A percentile compares a stretch with the other conserved stretches of the same genome.
These are phyloP conservation scores for Cymodocea nodosa DNA, from an alignment of 116 monocot genomes.

Conservation along the genomic window DNA sequence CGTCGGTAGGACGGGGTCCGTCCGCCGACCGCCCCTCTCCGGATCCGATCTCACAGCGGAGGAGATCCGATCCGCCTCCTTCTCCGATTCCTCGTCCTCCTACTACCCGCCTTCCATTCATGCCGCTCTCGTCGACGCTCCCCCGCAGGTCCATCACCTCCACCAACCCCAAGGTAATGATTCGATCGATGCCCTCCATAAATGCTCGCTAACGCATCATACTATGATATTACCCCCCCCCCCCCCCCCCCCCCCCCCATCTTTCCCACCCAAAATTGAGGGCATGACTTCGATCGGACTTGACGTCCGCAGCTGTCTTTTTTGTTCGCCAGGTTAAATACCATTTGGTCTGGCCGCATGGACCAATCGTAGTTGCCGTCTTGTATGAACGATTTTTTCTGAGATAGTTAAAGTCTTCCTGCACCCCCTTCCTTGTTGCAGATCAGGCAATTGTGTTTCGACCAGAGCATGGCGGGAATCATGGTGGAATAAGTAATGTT, in stretches of 20 bases:
- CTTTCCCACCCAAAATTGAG: no score
- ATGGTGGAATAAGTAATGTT: slow-evolving; percentile 28
- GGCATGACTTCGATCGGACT: not conserved
- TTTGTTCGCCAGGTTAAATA: no score
- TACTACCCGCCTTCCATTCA: slow-evolving; percentile 47
- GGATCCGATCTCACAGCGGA: slow-evolving; percentile 54
- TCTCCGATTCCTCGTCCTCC: slow-evolving; percentile 23
- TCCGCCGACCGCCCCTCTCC: slow-evolving; percentile 23
- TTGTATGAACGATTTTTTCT: not conserved
- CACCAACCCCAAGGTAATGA: not conserved
- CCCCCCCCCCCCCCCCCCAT: no score
- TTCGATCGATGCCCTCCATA: not conserved
- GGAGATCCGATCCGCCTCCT: slow-evolving; percentile 71
- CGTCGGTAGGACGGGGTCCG: slow-evolving; percentile 48
- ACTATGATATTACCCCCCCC: no score
- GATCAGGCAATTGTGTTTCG: slow-evolving; percentile 35
- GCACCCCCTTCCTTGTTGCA: slow-evolving; percentile 10
- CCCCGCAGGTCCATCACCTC: slow-evolving; percentile 13
- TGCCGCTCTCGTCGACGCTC: slow-evolving; percentile 26
- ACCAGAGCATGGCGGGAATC: slow-evolving; percentile 26
- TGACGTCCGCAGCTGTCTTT: not conserved
- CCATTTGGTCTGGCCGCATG: no score
- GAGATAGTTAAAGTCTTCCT: not conserved
- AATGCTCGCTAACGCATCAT: no score
- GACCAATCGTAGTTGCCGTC: not conserved